phyloP scores from a whole-genome alignment of 768 basidiomycete genomes.

The Tulasnella sp. region DNA sequence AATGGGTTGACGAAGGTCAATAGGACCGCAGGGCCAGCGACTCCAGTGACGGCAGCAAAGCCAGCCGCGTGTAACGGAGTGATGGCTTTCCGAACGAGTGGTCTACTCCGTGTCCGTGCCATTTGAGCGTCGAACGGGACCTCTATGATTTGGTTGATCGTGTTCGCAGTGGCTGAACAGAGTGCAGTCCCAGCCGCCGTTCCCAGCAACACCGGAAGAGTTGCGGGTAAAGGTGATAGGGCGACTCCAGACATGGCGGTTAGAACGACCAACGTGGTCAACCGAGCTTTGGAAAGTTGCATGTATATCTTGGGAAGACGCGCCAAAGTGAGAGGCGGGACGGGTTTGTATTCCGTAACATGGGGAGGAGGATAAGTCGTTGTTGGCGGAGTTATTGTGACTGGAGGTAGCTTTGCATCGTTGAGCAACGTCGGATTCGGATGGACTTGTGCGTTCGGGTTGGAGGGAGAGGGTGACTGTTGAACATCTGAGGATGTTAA shows the following conservation, averaged over 20 bases:
- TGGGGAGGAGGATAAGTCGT: conserved; percentile 14
- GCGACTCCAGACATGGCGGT: conserved; percentile 90
- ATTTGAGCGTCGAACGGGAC: conserved; percentile 96
- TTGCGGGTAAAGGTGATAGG: conserved; percentile 76
- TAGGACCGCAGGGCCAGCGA: conserved; percentile 66
- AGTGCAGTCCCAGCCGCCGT: conserved; percentile 84
- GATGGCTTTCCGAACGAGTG: conserved; percentile 76
- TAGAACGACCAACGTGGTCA: conserved; percentile 74
- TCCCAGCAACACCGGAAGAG: conserved; percentile 71
- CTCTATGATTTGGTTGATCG: conserved; percentile 91
- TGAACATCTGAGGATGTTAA: not conserved
- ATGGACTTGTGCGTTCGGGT: not conserved
- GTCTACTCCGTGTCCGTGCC: conserved; percentile 76
- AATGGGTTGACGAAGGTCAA: conserved; percentile 76
- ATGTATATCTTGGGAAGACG: conserved; percentile 53
- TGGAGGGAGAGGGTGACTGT: not conserved
- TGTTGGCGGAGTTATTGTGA: conserved; percentile 1
- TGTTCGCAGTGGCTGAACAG: conserved; percentile 87
- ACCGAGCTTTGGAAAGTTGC: conserved; percentile 73
- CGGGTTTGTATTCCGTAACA: conserved; percentile 13
- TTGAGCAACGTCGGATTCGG: not conserved
- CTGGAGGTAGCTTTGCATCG: not conserved
- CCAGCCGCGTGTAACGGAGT: conserved; percentile 70
- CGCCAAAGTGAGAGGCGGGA: conserved; percentile 27
- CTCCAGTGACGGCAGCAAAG: conserved; percentile 67